phyloP scores from a whole-genome alignment of 2,329 filamentous ascomycete species.

The Sphaceloma murrayae region DNA sequence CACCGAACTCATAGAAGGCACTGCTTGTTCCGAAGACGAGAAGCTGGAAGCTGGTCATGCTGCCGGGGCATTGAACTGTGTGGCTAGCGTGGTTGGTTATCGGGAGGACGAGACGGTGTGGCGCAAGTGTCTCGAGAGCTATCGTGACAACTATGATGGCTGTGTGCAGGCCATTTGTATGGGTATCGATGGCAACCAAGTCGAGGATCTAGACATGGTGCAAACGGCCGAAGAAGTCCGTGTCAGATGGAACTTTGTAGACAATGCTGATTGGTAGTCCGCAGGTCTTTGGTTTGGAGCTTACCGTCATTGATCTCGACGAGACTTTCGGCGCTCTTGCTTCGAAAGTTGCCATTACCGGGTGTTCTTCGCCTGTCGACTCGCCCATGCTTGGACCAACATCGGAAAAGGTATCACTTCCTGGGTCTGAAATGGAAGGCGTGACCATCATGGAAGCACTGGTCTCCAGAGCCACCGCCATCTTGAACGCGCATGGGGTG shows the following conservation, averaged over 20 bases:
- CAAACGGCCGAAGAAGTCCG: background rate
- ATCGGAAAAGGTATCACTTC: background rate
- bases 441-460: background rate
- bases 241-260: background rate
- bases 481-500: background rate
- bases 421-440: background rate
- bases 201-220: constrained; percentile 7
- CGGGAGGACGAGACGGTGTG: constrained; percentile 7
- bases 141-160: constrained; percentile 7
- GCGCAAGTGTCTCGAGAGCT: constrained; percentile 12
- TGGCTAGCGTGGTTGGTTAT: constrained; percentile 4
- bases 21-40: background rate
- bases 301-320: constrained; percentile 4
- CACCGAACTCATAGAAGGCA: background rate
- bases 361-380: background rate
- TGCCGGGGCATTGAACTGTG: background rate
- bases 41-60: background rate
- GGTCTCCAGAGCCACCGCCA: background rate
- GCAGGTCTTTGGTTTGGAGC: constrained; percentile 4
- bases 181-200: constrained; percentile 7
- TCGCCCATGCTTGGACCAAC: background rate
- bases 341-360: background rate
- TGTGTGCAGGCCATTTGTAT: constrained; percentile 2
- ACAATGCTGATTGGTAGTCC: background rate
- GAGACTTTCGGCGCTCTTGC: constrained; percentile 6